Base-by-base conservation (phyloP, 768 basidiomycete genomes). In the Termitomyces sp. region DNA sequence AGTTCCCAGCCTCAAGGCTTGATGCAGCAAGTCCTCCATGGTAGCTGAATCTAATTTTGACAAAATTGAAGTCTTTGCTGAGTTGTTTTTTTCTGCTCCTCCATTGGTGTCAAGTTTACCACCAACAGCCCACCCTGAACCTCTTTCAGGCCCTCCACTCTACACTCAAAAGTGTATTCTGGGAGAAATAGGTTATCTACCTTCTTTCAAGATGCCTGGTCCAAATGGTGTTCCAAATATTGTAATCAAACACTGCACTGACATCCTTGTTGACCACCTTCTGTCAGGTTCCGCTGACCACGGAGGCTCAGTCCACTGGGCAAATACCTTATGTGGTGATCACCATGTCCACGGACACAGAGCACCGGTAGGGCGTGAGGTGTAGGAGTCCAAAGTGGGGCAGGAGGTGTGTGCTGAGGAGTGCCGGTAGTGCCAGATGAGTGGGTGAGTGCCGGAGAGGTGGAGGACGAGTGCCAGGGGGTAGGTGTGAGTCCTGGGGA, bases 21-120 rank as follows among this genome's bases (percentile, higher is more conserved):
- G 12, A 6, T 6, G 4, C 2, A 15, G n/a, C 10, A 9, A 7
- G 4, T 13, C 2, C 15, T 2, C n/a, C 1, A 6, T 6, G 2
- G 3, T 12, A 7, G 24, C 24, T 2, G n/a, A 12, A 26, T 26
- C 12, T 0, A 26, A 45, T 8, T 0, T 16, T 5, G 5, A 45
- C 6, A 45, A 45, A 3, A 15, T 24, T 0, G 12, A 2, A 10
- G 44, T 16, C 15, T 24, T 45, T 16, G 44, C 44, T 44, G 10
- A 44, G 42, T 44, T 18, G 29, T 22, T 44, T 44, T 6, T 44
- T 22, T 10, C 42, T 18, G 5, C 44, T 18, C 20, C 10, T 5
- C 15, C 44, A 3, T 8, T 15, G 7, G 9, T 15, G 26, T 24
- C 16, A 10, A 15, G 10, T 13, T 7, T 45, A 6, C 26, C 5